Evolutionary conservation across 2,329 filamentous ascomycete species (phyloP).

Genomic region (Fusarium humuli): DNA sequence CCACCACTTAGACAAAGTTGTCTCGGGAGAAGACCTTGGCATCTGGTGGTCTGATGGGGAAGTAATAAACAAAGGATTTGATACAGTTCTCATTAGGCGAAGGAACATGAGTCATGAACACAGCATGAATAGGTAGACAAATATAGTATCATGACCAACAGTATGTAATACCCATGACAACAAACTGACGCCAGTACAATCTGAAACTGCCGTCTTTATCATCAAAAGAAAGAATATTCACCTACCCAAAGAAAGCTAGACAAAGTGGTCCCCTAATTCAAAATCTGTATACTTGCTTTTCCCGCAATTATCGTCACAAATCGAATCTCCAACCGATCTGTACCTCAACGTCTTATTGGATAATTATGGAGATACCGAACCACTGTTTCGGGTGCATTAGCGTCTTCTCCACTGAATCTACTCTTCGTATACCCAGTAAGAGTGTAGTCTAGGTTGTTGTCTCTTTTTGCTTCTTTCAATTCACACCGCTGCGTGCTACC

Average conservation of each 20-base stretch:
- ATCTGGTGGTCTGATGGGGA: neutral
- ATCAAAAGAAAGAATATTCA: neutral
- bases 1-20: neutral
- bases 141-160: too few relatives aligned
- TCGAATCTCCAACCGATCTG: neutral
- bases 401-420: neutral
- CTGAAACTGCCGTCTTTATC: neutral
- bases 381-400: conserved; percentile 42
- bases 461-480: neutral
- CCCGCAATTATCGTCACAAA: conserved; percentile 11
- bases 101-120: neutral
- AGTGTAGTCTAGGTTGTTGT: neutral
- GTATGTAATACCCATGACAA: neutral
- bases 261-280: neutral
- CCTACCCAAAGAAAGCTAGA: too few relatives aligned
- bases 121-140: neutral
- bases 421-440: too few relatives aligned
- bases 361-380: conserved; percentile 26
- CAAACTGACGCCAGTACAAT: neutral
- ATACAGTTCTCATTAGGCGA: too few relatives aligned
- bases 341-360: neutral
- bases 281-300: conserved; percentile 18
- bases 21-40: neutral
- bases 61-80: neutral
- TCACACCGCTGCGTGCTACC: conserved; percentile 18